phyloP scores from a whole-genome alignment of 2,329 filamentous ascomycete genomes.

The Madurella fahalii region DNA sequence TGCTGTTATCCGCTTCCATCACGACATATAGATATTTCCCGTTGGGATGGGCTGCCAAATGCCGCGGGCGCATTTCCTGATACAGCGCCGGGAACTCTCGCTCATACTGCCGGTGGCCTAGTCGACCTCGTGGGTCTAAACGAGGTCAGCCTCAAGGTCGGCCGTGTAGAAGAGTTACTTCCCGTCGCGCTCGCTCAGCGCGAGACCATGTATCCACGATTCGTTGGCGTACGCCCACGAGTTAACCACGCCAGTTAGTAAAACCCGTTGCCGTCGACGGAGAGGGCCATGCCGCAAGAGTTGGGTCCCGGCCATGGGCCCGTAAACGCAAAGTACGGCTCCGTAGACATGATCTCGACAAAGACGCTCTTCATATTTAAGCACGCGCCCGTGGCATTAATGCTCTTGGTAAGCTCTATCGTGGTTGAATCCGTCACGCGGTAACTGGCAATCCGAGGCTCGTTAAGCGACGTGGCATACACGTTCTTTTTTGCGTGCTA shows the following conservation, averaged over 20 bases:
- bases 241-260: slow-evolving; percentile 4
- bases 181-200: slow-evolving; percentile 3
- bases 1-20: slow-evolving; percentile 18
- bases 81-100: not conserved
- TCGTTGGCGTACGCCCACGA: slow-evolving; percentile 17
- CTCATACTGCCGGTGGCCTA: slow-evolving; percentile 3
- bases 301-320: slow-evolving; percentile 17
- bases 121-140: slow-evolving; percentile 24
- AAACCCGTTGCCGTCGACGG: slow-evolving; percentile 11
- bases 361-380: slow-evolving; percentile 18
- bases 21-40: slow-evolving; percentile 21
- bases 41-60: slow-evolving; percentile 15
- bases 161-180: slow-evolving; percentile 20
- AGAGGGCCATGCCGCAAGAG: slow-evolving; percentile 22
- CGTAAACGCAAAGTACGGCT: slow-evolving; percentile 19
- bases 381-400: slow-evolving; percentile 9
- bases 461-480: slow-evolving; percentile 17
- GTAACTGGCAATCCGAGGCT: slow-evolving; percentile 14
- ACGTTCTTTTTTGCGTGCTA: slow-evolving; percentile 22
- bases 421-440: slow-evolving; percentile 8
- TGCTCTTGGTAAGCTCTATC: slow-evolving; percentile 9
- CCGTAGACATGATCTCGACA: slow-evolving; percentile 7
- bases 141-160: slow-evolving; percentile 19
- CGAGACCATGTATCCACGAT: slow-evolving; percentile 24
- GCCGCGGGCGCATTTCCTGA: slow-evolving; percentile 15